Base-by-base conservation (phyloP, 108 stramenopile species). In the Fistulifera solaris region DNA sequence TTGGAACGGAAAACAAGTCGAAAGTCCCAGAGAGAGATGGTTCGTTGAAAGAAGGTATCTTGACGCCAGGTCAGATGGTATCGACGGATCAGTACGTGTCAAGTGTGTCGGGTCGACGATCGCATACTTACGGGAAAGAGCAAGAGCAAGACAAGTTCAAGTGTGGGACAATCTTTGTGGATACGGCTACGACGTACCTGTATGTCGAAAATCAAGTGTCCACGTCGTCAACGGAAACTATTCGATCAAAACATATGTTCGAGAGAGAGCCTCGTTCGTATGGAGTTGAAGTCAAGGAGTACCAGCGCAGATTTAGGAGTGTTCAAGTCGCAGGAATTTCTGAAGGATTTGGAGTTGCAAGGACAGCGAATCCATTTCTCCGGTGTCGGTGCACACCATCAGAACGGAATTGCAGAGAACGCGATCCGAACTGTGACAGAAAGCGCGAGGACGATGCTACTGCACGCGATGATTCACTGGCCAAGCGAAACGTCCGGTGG, bases 331-430 rank as follows among this genome's bases (percentile, higher is more conserved):
- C 24, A 46, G 18, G 39, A 10, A 16, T 72, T 47, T 43, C 8
- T 13, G 1, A 17, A 18, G 18, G 16, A 18, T 0, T 27, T 45
- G 44, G 16, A 19, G 44, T 5, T 40, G 11, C 44, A 45, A 45
- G 44, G 48, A 0, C 78, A 75, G 49, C 51, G 25, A 13, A 16
- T 63, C 6, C 35, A 17, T 1, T 67, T 70, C 42, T 48, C 52
- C 16, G 70, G 76, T 4, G 70, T 75, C 16, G 70, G 76, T n/a
- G 73, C 80, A 0, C 75, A 75, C 41, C 75, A 81, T 48, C 80
- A 81, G 46, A 81, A 81, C 60, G 70, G 70, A 14, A 45, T 61
- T 12, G 80, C 75, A 15, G 75, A 81, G 25, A 48, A 69, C 0
- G 65, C 61, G 21, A 71, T 74, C 38, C 58, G 55, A 48, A 73